A percentile compares a stretch with the other conserved stretches of the same genome.
Evolutionary conservation across 192 early-diverging fungal genomes (phyloP).

Genomic region (Podila clonocystis): DNA sequence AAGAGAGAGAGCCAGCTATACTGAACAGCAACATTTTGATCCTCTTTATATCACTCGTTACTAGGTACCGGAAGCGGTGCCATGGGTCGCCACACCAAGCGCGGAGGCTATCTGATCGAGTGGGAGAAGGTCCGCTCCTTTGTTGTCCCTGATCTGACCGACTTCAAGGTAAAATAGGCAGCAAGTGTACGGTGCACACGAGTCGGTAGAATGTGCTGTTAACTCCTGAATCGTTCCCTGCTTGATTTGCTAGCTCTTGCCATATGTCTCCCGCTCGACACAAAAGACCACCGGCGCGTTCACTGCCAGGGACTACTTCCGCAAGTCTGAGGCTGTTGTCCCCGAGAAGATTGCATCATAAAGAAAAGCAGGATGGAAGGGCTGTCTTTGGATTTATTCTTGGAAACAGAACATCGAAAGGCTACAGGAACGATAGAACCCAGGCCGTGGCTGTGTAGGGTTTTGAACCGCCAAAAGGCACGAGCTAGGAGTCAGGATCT

Average conservation of each 20-base stretch:
- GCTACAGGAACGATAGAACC: no score
- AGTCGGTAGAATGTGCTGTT: neutral
- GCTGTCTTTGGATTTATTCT: no score
- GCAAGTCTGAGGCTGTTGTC: slow-evolving; percentile 17
- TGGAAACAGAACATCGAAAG: no score
- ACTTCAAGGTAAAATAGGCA: slow-evolving; percentile 51
- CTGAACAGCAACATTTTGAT: neutral
- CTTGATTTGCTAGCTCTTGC: slow-evolving; percentile 26
- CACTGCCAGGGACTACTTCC: slow-evolving; percentile 53
- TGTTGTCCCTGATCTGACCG: slow-evolving; percentile 68
- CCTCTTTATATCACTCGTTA: no score
- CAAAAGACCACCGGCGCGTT: slow-evolving; percentile 56
- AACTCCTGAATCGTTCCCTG: neutral
- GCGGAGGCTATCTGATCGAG: slow-evolving; percentile 68
- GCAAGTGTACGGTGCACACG: no score
- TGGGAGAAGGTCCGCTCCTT: slow-evolving; percentile 68
- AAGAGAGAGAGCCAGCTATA: neutral
- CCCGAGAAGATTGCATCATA: slow-evolving; percentile 40
- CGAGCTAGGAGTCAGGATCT: no score
- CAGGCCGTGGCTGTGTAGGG: no score
- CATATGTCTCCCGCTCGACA: slow-evolving; percentile 53
- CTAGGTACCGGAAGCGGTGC: slow-evolving; percentile 68
- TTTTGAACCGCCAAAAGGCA: no score
- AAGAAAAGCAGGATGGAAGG: slow-evolving; percentile 3
- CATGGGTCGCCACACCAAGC: slow-evolving; percentile 71